phyloP scores from a whole-genome alignment of 2,329 filamentous ascomycete genomes.

The Aspergillus japonicus region DNA sequence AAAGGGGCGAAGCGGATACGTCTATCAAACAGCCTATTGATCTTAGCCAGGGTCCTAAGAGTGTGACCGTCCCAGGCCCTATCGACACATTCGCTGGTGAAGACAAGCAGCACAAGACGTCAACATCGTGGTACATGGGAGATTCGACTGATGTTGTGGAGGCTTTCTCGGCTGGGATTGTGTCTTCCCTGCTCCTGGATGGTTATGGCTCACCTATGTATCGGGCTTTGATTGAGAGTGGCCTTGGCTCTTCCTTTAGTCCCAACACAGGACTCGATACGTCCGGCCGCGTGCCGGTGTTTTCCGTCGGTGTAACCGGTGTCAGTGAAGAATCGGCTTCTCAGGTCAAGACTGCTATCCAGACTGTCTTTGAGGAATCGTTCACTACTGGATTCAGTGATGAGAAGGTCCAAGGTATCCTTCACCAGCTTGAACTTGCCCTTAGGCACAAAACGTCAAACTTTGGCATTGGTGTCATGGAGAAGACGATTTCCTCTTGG shows the following conservation, averaged over 20 bases:
- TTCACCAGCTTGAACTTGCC: constrained; percentile 90
- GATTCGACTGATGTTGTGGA: constrained; percentile 80
- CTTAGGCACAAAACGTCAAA: constrained; percentile 95
- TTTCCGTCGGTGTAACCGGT: constrained; percentile 89
- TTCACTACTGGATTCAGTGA: constrained; percentile 78
- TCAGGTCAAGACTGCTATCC: constrained; percentile 72
- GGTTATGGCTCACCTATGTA: constrained; percentile 96
- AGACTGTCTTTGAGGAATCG: constrained; percentile 68
- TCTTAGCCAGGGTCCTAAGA: constrained; percentile 64
- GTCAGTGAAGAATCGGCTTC: constrained; percentile 76
- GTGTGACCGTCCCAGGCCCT: constrained; percentile 74
- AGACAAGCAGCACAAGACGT: constrained; percentile 90
- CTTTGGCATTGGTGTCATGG: constrained; percentile 88
- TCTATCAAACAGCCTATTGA: constrained; percentile 75
- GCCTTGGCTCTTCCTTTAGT: constrained; percentile 88
- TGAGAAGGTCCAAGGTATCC: constrained; percentile 86
- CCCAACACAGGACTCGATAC: constrained; percentile 91
- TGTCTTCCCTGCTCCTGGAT: constrained; percentile 83
- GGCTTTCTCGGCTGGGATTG: constrained; percentile 78
- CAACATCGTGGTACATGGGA: constrained; percentile 86
- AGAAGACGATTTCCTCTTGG: constrained; percentile 86
- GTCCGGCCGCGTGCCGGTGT: constrained; percentile 73
- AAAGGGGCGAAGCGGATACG: constrained; percentile 65
- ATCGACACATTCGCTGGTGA: constrained; percentile 81
- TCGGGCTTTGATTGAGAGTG: constrained; percentile 80